Evolutionary conservation across 2,329 filamentous ascomycete species (phyloP).

Genomic region (Alternaria novae-zelandiae): DNA sequence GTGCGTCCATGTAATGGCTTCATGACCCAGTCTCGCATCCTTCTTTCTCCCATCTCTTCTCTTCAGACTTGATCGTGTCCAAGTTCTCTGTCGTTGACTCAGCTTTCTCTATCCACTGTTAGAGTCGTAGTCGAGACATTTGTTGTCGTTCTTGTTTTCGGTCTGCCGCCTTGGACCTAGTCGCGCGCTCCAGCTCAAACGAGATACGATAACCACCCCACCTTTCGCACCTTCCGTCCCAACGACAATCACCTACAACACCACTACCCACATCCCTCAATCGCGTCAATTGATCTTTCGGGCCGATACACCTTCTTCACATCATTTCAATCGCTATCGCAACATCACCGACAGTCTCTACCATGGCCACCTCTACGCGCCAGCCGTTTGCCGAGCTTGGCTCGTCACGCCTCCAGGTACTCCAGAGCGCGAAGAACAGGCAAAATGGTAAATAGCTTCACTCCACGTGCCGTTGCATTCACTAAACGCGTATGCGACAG

Average conservation of each 20-base stretch:
- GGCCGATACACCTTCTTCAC: background rate
- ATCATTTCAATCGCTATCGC: constrained; percentile 1
- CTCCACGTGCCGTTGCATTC: background rate
- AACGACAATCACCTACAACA: constrained; percentile 8
- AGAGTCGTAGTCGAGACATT: background rate
- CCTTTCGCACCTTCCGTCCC: constrained; percentile 7
- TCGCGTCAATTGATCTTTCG: constrained; percentile 1
- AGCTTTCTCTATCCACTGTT: background rate
- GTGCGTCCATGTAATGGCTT: constrained; percentile 21
- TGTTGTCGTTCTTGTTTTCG: background rate
- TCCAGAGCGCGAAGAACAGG: constrained; percentile 79
- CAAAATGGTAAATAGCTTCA: constrained; percentile 63
- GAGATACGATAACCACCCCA: constrained; percentile 17
- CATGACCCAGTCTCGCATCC: constrained; percentile 14
- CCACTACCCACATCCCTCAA: background rate
- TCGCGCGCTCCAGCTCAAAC: constrained; percentile 5
- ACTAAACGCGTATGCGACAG: constrained; percentile 35
- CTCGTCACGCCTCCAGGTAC: constrained; percentile 70
- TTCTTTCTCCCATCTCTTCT: constrained; percentile 15
- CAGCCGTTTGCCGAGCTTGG: constrained; percentile 80
- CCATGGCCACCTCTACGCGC: constrained; percentile 58
- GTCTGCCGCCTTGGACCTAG: constrained; percentile 4
- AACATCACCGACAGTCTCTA: constrained; percentile 8
- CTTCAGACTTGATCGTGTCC: constrained; percentile 3
- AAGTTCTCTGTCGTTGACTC: background rate